Evolutionary conservation across 352 stramenopile species (phyloP), one percentile per base, ranked within the genome.

Genomic region (Globisporangium echinulatum): DNA sequence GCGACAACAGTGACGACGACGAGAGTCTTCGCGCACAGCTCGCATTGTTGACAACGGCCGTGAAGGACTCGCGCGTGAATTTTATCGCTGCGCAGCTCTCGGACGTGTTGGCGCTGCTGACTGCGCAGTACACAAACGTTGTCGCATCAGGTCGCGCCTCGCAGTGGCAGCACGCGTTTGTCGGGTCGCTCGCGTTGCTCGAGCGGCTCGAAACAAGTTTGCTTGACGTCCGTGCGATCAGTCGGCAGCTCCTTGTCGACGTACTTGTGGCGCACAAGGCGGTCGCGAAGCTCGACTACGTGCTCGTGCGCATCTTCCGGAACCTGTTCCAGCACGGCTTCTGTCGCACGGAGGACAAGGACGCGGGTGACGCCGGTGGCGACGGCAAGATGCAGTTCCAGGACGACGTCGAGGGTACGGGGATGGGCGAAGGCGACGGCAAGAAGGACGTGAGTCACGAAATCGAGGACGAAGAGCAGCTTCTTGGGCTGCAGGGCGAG

Each of bases 371-470:
- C 5, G 87, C 95, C 46, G 79, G 90, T 36, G 85, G 82, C 7
- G 74, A 79, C 19, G 80, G 86, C 39, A 92, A 96, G 58, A 97
- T 97, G 82, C 97, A 97, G 49, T 99, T 99, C 71, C 92, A 98
- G 59, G 96, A 99, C 49, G 96, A 99, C 58, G 91, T 98, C 9
- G 97, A 99, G 58, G 98, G 98, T 51, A 99, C 97, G 11, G 98
- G 98, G 19, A 99, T 99, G 97, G 98, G 97, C 39, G 96, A 99
- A 87, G 98, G 98, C 19, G 96, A 99, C 52, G 97, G 82, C 70
- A 98, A 97, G 64, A 98, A 99, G 66, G 98, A 99, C 74, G 97
- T 99, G 25, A 99, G 92, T 17, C 88, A 99, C 62, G 87, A 99
- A 70, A 98, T 99, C 40, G 97, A 99, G 64, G 98, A 99, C 61